A percentile compares a stretch with the other conserved stretches of the same genome.
phyloP scores from a whole-genome alignment of 23 red algal genomes.

The Chondrus crispus region DNA sequence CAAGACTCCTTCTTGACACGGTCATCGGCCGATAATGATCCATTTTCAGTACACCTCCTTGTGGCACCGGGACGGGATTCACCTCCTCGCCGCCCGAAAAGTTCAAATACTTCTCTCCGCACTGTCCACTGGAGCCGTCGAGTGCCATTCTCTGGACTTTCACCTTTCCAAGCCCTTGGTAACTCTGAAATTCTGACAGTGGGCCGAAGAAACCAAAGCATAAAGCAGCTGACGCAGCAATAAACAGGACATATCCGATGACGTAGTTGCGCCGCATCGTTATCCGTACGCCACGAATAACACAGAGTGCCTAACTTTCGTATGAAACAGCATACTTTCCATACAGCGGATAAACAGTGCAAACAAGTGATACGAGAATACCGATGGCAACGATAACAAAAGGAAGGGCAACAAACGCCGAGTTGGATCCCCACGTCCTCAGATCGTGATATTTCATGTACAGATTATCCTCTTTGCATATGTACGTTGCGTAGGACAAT shows the following conservation, averaged over 20 bases:
- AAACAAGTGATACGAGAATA: neutral
- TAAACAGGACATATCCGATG: neutral
- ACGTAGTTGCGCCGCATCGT: neutral
- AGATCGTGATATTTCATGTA: slow-evolving; percentile 53
- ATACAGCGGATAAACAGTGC: slow-evolving; percentile 12
- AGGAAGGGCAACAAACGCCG: slow-evolving; percentile 70
- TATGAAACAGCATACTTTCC: neutral
- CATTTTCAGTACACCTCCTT: slow-evolving; percentile 14
- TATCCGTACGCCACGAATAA: neutral
- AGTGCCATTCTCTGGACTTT: slow-evolving; percentile 20
- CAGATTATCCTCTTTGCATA: slow-evolving; percentile 36
- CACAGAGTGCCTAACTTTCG: neutral
- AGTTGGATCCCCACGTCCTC: slow-evolving; percentile 26
- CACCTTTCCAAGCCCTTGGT: slow-evolving; percentile 10
- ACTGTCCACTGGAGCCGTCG: neutral
- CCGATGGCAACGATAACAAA: slow-evolving; percentile 53
- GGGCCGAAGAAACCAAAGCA: slow-evolving; percentile 51
- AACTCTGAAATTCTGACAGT: slow-evolving; percentile 32
- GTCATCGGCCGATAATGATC: slow-evolving; percentile 47
- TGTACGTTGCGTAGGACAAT: slow-evolving; percentile 62
- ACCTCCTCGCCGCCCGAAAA: neutral
- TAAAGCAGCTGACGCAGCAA: neutral
- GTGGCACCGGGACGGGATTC: slow-evolving; percentile 20
- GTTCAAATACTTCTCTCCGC: neutral
- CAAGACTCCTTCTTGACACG: slow-evolving; percentile 12